Conservation (phyloP, 306 rosid species). For the Sesbania bispinosa region DNA sequence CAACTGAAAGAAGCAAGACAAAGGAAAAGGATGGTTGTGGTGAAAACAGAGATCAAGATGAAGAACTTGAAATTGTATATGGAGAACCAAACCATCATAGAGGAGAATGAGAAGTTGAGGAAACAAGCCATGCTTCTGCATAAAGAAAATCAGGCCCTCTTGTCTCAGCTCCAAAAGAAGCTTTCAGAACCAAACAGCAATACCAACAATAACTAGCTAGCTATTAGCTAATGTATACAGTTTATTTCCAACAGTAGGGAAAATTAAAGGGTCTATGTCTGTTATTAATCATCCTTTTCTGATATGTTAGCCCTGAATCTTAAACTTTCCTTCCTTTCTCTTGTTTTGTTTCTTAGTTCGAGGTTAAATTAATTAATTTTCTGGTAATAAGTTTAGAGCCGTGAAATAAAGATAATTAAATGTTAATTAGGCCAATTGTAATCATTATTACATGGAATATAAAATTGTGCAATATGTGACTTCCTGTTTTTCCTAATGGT, state of each 20-base stretch:
- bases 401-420: slow-evolving; percentile 26
- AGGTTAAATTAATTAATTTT: slow-evolving; percentile 28
- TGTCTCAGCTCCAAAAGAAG: slow-evolving; percentile 58
- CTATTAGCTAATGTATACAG: neutral
- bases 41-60: slow-evolving; percentile 59
- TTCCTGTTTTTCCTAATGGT: too few species aligned
- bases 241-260: slow-evolving; percentile 14
- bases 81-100: slow-evolving; percentile 71
- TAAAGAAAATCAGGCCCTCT: slow-evolving; percentile 72
- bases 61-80: slow-evolving; percentile 73
- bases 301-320: slow-evolving; percentile 25
- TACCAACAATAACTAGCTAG: slow-evolving; percentile 20
- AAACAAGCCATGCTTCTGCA: slow-evolving; percentile 74
- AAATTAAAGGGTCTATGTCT: slow-evolving; percentile 19
- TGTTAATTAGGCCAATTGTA: slow-evolving; percentile 41
- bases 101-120: slow-evolving; percentile 78
- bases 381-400: slow-evolving; percentile 30
- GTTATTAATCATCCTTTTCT: slow-evolving; percentile 24
- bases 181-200: slow-evolving; percentile 35
- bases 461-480: slow-evolving; percentile 4
- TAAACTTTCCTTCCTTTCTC: neutral
- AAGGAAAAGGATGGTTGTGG: slow-evolving; percentile 31
- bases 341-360: neutral
- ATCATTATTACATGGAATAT: slow-evolving; percentile 22
- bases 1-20: slow-evolving; percentile 36